phyloP scores from a whole-genome alignment of 768 basidiomycete genomes.

The Leccinum subgranulosum region DNA sequence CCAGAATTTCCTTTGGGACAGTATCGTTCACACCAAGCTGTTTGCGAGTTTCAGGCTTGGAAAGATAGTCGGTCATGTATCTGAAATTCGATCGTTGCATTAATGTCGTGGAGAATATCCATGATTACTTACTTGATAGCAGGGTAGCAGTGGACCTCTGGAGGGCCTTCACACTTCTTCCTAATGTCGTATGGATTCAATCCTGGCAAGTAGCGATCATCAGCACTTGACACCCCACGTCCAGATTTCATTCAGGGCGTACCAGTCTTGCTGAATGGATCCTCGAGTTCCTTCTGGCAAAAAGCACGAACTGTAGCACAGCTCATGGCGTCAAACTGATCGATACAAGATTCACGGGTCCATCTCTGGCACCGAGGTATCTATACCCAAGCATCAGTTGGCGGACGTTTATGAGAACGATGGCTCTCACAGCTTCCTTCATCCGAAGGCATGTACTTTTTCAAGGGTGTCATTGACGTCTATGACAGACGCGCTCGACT shows the following conservation, averaged over 20 bases:
- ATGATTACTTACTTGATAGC: slow-evolving; percentile 40
- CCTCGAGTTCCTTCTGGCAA: slow-evolving; percentile 45
- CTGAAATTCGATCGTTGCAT: slow-evolving; percentile 28
- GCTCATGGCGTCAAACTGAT: slow-evolving; percentile 61
- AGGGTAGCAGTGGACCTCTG: slow-evolving; percentile 60
- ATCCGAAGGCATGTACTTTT: slow-evolving; percentile 38
- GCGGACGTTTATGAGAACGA: not conserved
- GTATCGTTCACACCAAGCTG: slow-evolving; percentile 56
- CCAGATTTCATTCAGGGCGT: slow-evolving; percentile 14
- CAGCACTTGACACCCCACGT: not conserved
- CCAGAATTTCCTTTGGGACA: slow-evolving; percentile 34
- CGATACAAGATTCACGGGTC: slow-evolving; percentile 56
- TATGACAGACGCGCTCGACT: not conserved
- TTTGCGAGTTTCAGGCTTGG: slow-evolving; percentile 45
- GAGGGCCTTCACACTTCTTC: slow-evolving; percentile 43
- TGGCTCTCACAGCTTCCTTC: slow-evolving; percentile 37
- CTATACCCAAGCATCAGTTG: slow-evolving; percentile 31
- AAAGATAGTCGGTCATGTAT: slow-evolving; percentile 57
- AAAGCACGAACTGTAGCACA: slow-evolving; percentile 66
- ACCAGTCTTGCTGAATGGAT: slow-evolving; percentile 18
- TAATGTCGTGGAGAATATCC: not conserved
- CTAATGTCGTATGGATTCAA: slow-evolving; percentile 67
- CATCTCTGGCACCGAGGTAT: slow-evolving; percentile 67
- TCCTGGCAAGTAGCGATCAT: slow-evolving; percentile 19
- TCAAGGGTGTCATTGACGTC: not conserved